Percentiles rank a stretch among this genome's conserved stretches.
Conservation (phyloP, 768 basidiomycete species). For the Coprinellus micaceus region DNA sequence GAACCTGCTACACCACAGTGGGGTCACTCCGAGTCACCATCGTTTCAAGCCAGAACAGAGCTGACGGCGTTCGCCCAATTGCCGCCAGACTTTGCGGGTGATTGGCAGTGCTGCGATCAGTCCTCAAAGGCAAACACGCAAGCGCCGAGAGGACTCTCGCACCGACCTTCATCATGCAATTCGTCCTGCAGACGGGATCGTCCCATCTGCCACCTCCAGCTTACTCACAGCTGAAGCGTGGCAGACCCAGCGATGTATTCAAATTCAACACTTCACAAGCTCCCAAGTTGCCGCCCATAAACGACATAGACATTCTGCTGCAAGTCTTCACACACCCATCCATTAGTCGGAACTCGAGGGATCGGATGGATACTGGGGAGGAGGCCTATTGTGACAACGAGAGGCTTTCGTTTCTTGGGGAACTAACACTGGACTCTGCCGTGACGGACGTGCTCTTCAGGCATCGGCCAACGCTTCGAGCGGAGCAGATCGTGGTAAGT, state of each 20-base stretch:
- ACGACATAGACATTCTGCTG: conserved; percentile 50
- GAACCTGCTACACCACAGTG: no score
- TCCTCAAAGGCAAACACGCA: conserved; percentile 1
- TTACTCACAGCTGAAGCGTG: conserved; percentile 6
- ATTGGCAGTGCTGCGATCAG: neutral
- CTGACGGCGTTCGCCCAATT: no score
- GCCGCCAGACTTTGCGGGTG: neutral
- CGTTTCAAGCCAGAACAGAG: no score
- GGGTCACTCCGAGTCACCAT: no score
- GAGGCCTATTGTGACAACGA: conserved; percentile 54
- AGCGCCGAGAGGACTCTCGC: neutral
- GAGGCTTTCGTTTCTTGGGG: conserved; percentile 50
- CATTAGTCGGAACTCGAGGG: conserved; percentile 37
- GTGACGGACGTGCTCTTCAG: conserved; percentile 46
- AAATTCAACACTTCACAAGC: neutral
- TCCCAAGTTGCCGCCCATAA: conserved; percentile 17
- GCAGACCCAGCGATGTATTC: neutral
- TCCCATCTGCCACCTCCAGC: neutral
- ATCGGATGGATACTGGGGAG: conserved; percentile 20
- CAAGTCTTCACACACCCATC: conserved; percentile 71
- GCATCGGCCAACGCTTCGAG: conserved; percentile 47
- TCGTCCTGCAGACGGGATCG: neutral
- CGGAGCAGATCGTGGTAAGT: conserved; percentile 50
- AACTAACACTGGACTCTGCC: conserved; percentile 41
- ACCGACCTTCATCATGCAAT: conserved; percentile 1